Base-by-base conservation (phyloP, 2,329 filamentous ascomycete species). In the Diaporthe ilicicola region DNA sequence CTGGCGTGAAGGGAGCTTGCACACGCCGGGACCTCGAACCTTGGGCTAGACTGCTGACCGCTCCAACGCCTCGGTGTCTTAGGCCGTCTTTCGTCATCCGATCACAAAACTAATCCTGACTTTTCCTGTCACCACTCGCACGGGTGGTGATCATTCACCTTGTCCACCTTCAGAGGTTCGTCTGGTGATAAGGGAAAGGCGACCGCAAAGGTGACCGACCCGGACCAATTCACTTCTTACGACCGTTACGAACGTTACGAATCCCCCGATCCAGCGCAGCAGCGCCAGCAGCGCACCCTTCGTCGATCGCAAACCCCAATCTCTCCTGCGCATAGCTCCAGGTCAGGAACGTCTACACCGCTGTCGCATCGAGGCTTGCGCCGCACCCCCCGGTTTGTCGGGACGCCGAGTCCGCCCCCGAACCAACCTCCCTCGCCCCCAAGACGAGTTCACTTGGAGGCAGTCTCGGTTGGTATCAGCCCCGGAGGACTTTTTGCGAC, bases 41-140 rank as follows among this genome's bases (percentile, higher is more conserved):
- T 46, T 67, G 61, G 61, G 19, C 15, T 46, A 32, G 39, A 13
- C 56, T 29, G 48, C 69, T 72, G 67, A 72, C 72, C 55, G 70
- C 72, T 66, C 51, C 48, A 42, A 55, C 56, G 55, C 61, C 54
- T 72, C 29, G 39, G 27, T 54, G 50, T 50, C 44, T 34, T 53
- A 71, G 67, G 62, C 64, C 15, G 46, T 32, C 53, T 64, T 72
- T 73, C 44, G 48, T 56, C 50, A 27, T 42, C 34, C 64, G n/a
- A 29, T 37, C 79, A 88, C 77, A 90, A 92, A 34, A 51, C 34
- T 13, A 90, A 93, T 79, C 91, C 92, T 80, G 92, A 91, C 73
- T 94, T 73, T 73, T 61, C 73, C 55, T 46, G 65, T 77, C 80
- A 79, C 81, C 83, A 79, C 80, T 77, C 74, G 71, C 71, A 66